Percentiles rank a stretch among this genome's conserved stretches.
These are phyloP conservation scores for Penicillium sclerotiorum DNA, from an alignment of 2,329 filamentous ascomycete species.

Conservation along the genomic window DNA sequence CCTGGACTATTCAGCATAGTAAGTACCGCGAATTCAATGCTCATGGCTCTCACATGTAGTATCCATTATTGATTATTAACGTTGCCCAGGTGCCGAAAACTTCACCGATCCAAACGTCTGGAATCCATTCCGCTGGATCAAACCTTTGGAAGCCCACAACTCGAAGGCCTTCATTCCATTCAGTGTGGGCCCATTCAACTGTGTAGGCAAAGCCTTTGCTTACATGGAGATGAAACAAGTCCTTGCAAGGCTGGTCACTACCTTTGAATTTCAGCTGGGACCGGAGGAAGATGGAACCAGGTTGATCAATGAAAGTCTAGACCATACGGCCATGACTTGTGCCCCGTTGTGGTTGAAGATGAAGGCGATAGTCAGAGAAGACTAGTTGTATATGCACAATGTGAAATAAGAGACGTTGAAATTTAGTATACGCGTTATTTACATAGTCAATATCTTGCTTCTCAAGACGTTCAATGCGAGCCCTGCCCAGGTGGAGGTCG, in stretches of 20 bases:
- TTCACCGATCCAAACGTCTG: not conserved
- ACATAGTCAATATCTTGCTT: not conserved
- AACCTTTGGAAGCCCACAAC: not conserved
- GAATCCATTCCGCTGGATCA: constrained; percentile 8
- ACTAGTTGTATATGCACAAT: not conserved
- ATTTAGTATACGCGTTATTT: not conserved
- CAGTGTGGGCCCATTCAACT: constrained; percentile 6
- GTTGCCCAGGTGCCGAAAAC: not conserved
- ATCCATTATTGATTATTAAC: not conserved
- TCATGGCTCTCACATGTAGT: not conserved
- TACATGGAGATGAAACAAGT: constrained; percentile 9
- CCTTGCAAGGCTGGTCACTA: constrained; percentile 1
- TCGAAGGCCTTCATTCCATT: constrained; percentile 4
- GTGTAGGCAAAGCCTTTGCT: constrained; percentile 5
- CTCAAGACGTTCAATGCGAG: not conserved
- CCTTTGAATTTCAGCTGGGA: constrained; percentile 1
- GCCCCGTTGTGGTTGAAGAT: not conserved
- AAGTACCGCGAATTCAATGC: not conserved
- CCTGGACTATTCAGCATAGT: constrained; percentile 1
- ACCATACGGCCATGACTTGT: constrained; percentile 4
- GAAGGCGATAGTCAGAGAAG: not conserved
- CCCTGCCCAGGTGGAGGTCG: no score
- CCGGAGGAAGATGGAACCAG: constrained; percentile 1
- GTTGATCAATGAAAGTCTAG: constrained; percentile 1
- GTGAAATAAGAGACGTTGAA: not conserved